These are phyloP conservation scores for Aspergillus sp. DNA, from an alignment of 2,329 filamentous ascomycete species.

Conservation along the genomic window DNA sequence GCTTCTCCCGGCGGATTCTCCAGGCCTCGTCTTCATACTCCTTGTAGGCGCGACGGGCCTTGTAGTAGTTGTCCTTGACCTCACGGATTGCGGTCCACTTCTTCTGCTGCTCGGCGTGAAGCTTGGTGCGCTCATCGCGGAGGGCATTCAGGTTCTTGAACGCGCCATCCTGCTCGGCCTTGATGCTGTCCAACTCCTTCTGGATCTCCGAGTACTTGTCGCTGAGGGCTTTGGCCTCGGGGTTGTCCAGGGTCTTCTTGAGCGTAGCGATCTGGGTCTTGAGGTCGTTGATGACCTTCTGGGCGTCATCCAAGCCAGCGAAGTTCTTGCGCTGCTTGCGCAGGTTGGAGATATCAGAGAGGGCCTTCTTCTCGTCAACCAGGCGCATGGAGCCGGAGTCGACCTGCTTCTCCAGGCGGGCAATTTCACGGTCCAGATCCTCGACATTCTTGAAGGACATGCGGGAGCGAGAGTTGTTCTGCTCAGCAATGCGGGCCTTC, in stretches of 20 bases:
- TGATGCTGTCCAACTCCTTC: constrained; percentile 83
- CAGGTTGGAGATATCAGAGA: constrained; percentile 76
- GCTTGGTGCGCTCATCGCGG: constrained; percentile 79
- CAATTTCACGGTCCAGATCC: constrained; percentile 82
- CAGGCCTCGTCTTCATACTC: constrained; percentile 81
- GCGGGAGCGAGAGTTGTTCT: constrained; percentile 79
- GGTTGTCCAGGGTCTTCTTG: constrained; percentile 85
- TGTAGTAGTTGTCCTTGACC: constrained; percentile 85
- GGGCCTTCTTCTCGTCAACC: constrained; percentile 94
- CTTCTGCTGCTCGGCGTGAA: constrained; percentile 80
- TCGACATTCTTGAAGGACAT: constrained; percentile 82
- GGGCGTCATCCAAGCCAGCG: constrained; percentile 73
- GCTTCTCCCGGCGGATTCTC: constrained; percentile 71
- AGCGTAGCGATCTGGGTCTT: constrained; percentile 85
- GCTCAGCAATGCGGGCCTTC: constrained; percentile 78
- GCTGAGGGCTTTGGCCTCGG: constrained; percentile 81
- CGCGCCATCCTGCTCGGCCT: constrained; percentile 84
- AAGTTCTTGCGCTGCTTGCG: constrained; percentile 92
- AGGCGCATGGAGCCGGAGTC: constrained; percentile 89
- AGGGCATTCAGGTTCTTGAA: constrained; percentile 85
- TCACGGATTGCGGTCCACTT: constrained; percentile 80
- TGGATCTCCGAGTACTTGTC: constrained; percentile 84
- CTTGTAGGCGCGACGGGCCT: constrained; percentile 74
- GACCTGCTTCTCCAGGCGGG: constrained; percentile 76
- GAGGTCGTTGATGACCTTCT: constrained; percentile 85